These are phyloP conservation scores for Amanita phalloides DNA, from an alignment of 768 basidiomycete genomes.

Conservation along the genomic window DNA sequence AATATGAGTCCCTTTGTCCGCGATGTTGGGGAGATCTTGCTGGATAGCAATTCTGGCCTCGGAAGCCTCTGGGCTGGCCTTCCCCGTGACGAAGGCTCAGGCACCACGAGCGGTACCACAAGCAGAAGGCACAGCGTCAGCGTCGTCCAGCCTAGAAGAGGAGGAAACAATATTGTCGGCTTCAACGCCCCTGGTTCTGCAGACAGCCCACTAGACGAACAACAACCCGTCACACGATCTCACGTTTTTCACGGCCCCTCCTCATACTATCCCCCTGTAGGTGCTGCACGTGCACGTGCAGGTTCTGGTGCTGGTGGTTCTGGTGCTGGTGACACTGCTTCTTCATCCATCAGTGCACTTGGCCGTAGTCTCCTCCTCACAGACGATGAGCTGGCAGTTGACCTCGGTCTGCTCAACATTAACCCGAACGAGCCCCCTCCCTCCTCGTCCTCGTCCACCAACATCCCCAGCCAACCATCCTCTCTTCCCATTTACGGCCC, in stretches of 20 bases:
- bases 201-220: slow-evolving; percentile 25
- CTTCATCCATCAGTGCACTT: slow-evolving; percentile 16
- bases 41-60: slow-evolving; percentile 64
- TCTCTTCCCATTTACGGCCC: slow-evolving; percentile 72
- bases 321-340: background rate
- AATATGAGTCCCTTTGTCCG: slow-evolving; percentile 84
- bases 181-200: slow-evolving; percentile 54
- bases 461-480: slow-evolving; percentile 56
- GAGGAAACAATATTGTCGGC: slow-evolving; percentile 42
- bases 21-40: slow-evolving; percentile 68
- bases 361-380: slow-evolving; percentile 46
- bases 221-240: slow-evolving; percentile 9
- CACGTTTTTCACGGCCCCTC: slow-evolving; percentile 7
- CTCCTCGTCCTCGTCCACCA: slow-evolving; percentile 32
- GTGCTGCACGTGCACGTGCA: background rate
- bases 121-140: slow-evolving; percentile 78
- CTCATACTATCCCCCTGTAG: background rate
- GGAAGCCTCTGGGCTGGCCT: slow-evolving; percentile 70
- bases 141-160: slow-evolving; percentile 64
- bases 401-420: slow-evolving; percentile 55
- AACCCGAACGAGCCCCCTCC: slow-evolving; percentile 28
- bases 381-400: slow-evolving; percentile 73
- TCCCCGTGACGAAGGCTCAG: slow-evolving; percentile 45
- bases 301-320: too few species aligned
- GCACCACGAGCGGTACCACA: slow-evolving; percentile 54